A percentile compares a stretch with the other conserved stretches of the same genome.
phyloP scores from a whole-genome alignment of 306 rosid genomes.

The Quillaja saponaria region DNA sequence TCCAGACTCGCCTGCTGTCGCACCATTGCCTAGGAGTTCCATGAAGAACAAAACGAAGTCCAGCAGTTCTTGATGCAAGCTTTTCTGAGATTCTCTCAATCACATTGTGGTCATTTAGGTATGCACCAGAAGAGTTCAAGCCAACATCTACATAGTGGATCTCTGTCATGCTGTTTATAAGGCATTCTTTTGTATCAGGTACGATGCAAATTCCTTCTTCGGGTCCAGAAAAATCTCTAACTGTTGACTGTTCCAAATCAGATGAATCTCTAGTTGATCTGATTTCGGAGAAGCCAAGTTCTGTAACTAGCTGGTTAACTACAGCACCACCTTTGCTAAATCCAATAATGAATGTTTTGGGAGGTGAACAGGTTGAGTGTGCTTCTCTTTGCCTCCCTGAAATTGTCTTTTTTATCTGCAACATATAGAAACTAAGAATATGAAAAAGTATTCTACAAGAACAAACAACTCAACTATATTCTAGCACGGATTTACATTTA shows the following conservation, averaged over 20 bases:
- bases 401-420: slow-evolving; percentile 50
- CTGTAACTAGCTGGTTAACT: slow-evolving; percentile 75
- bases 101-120: slow-evolving; percentile 51
- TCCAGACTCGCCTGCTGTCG: slow-evolving; percentile 66
- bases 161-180: slow-evolving; percentile 63
- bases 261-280: slow-evolving; percentile 24
- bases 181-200: slow-evolving; percentile 49
- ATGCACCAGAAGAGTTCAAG: slow-evolving; percentile 70
- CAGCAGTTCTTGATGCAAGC: slow-evolving; percentile 39
- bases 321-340: slow-evolving; percentile 96
- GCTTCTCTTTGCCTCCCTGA: slow-evolving; percentile 32
- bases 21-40: slow-evolving; percentile 93
- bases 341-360: slow-evolving; percentile 68
- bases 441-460: slow-evolving; percentile 1
- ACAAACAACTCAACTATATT: no score
- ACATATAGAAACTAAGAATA: slow-evolving; percentile 17
- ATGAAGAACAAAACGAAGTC: slow-evolving; percentile 65
- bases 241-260: slow-evolving; percentile 26
- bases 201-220: slow-evolving; percentile 37
- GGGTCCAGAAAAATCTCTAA: slow-evolving; percentile 4
- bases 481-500: slow-evolving; percentile 3
- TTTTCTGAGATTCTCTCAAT: slow-evolving; percentile 52
- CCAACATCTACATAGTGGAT: slow-evolving; percentile 91
- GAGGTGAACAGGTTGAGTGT: slow-evolving; percentile 25
- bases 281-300: slow-evolving; percentile 53